A percentile compares a stretch with the other conserved stretches of the same genome.
Conservation (phyloP, 495 filamentous ascomycete species). For the Lasiosphaeriaceae sp. region DNA sequence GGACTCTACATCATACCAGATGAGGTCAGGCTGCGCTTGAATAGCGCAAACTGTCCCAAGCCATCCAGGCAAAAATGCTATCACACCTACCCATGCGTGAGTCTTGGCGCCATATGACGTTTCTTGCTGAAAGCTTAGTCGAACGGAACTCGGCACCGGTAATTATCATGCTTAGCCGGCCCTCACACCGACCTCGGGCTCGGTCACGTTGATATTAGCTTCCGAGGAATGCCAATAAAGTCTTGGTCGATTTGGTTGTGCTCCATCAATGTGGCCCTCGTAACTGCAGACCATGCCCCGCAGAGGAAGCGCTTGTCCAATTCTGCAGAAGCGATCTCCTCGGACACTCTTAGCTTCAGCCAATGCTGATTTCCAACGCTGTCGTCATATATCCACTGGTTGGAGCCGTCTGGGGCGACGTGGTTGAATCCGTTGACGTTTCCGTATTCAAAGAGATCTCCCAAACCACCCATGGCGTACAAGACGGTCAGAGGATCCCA, state of each 20-base stretch:
- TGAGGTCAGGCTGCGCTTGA: too few species aligned
- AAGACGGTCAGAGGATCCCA: constrained; percentile 45
- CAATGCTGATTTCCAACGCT: constrained; percentile 28
- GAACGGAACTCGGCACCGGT: too few species aligned
- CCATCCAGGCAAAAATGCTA: too few species aligned
- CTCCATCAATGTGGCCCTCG: not conserved
- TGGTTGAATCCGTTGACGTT: constrained; percentile 31
- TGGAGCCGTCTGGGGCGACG: constrained; percentile 27
- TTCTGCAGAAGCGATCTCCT: constrained; percentile 16
- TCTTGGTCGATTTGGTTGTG: not conserved
- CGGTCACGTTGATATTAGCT: not conserved
- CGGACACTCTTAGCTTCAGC: constrained; percentile 22
- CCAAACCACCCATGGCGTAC: constrained; percentile 41
- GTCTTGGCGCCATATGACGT: too few species aligned
- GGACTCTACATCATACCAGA: too few species aligned
- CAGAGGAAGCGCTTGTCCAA: constrained; percentile 20
- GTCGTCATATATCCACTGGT: constrained; percentile 33
- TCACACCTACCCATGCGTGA: too few species aligned
- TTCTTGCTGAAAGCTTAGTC: too few species aligned
- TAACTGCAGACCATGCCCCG: constrained; percentile 5
- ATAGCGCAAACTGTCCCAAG: too few species aligned
- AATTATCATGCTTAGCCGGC: too few species aligned
- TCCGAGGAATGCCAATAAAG: not conserved
- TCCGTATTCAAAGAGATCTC: constrained; percentile 27
- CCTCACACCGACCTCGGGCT: not conserved